phyloP scores from a whole-genome alignment of 73 alveolate genomes.

The Paramecium pentaurelia region DNA sequence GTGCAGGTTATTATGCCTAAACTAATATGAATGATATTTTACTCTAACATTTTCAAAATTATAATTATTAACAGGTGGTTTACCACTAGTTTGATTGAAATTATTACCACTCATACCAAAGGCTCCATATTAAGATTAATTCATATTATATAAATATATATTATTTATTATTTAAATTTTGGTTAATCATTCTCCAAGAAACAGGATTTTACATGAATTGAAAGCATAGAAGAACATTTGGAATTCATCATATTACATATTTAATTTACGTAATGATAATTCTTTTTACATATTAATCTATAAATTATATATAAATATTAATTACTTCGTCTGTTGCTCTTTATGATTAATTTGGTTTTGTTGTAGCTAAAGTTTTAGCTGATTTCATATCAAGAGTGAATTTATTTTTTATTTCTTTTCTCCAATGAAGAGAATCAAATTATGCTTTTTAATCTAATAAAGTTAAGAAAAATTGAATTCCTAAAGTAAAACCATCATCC shows the following conservation, averaged over 20 bases:
- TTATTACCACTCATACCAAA: constrained; percentile 38
- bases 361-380: constrained; percentile 17
- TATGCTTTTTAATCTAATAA: constrained; percentile 79
- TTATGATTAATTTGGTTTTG: constrained; percentile 25
- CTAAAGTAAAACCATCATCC: constrained; percentile 98
- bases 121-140: constrained; percentile 41
- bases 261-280: constrained; percentile 44
- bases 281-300: constrained; percentile 45
- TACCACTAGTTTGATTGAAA: not conserved
- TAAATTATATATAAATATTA: not conserved
- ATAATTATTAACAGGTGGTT: not conserved
- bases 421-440: constrained; percentile 95
- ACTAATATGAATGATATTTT: not conserved
- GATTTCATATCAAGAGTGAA: constrained; percentile 67
- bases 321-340: constrained; percentile 47
- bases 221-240: constrained; percentile 57
- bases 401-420: constrained; percentile 69
- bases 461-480: constrained; percentile 91
- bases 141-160: not conserved
- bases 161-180: not conserved
- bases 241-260: constrained; percentile 29
- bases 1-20: constrained; percentile 42
- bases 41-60: constrained; percentile 37
- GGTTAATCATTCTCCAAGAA: constrained; percentile 39
- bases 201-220: constrained; percentile 59